Base-by-base conservation (phyloP, 345 rosid species). In the Trapa bicornis region DNA sequence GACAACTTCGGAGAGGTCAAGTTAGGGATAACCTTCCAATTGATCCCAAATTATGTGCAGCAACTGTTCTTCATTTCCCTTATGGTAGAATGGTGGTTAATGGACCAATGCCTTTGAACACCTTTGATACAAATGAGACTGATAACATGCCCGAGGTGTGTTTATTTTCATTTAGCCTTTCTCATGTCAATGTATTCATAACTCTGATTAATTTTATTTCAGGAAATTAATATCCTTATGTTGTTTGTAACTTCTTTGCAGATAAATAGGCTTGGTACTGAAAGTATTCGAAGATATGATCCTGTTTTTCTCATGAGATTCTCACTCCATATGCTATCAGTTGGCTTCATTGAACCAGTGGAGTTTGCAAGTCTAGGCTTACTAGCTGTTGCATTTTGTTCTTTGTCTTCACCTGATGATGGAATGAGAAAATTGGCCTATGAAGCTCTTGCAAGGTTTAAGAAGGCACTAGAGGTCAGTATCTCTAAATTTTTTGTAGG, bases 301-400 rank as follows among this genome's bases (percentile, higher is more conserved):
- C 98, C 97, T 60, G 84, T 80, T 78, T 90, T 88, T 79, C 79
- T 90, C 77, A 69, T 90, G 77, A 83, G 72, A 61, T 87, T 93
- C 78, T 81, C 95, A 64, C 68, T 82, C 71, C 87, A 87, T 71
- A 68, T 81, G 56, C 75, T 93, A 75, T 79, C 87, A 22, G 58
- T 45, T 69, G 82, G 87, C 73, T 84, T 84, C 69, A 70, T 93
- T 76, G 97, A 94, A 75, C 89, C 96, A 38, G 71, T 79, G 58
- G 96, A 94, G 73, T 89, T 91, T 76, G 82, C 92, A 73, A 80
- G 88, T 77, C 75, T 87, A 77, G 96, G 99, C 73, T 78, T 94
- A 87, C 92, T 94, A 75, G 92, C 96, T 39, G 72, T 94, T 74
- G 91, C 96, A 33, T 86, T 94, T 80, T 76, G 72, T 70, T 81